Percentiles rank a stretch among this genome's conserved stretches.
phyloP scores from a whole-genome alignment of 257 asterid genomes.

The Striga asiatica region DNA sequence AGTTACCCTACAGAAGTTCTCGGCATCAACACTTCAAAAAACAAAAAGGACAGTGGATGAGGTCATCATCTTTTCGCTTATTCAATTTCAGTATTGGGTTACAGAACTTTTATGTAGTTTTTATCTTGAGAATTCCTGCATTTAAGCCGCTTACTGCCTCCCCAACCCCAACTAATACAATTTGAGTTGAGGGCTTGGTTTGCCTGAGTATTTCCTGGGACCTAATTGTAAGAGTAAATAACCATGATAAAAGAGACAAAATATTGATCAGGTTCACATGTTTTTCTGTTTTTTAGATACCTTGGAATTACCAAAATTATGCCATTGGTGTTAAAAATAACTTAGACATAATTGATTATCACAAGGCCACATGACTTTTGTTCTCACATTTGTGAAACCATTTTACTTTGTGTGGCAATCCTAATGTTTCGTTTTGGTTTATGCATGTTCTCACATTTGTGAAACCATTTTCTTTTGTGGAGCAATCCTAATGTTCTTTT shows the following conservation, averaged over 20 bases:
- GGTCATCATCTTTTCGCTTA: constrained; percentile 32
- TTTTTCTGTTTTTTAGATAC: not conserved
- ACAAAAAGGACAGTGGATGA: constrained; percentile 82
- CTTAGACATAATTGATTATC: too few species aligned
- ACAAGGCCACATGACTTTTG: too few species aligned
- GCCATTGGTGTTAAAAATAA: not conserved
- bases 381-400: not conserved
- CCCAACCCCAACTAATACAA: not conserved
- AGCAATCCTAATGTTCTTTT: too few species aligned
- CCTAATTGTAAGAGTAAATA: not conserved
- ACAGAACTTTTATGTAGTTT: not conserved
- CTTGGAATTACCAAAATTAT: not conserved
- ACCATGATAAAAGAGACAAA: not conserved
- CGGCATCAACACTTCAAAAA: constrained; percentile 94
- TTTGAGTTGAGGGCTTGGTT: not conserved
- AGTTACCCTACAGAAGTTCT: constrained; percentile 91
- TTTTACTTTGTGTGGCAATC: not conserved
- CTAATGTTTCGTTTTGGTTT: too few species aligned
- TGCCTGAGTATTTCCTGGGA: not conserved
- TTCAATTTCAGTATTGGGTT: constrained; percentile 4
- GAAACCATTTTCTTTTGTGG: not conserved
- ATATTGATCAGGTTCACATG: not conserved
- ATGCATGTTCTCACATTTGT: not conserved
- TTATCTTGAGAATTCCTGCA: constrained; percentile 4
- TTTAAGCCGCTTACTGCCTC: not conserved